Evolutionary conservation across 2,329 filamentous ascomycete species (phyloP).

Genomic region (Malbranchea zuffiana): DNA sequence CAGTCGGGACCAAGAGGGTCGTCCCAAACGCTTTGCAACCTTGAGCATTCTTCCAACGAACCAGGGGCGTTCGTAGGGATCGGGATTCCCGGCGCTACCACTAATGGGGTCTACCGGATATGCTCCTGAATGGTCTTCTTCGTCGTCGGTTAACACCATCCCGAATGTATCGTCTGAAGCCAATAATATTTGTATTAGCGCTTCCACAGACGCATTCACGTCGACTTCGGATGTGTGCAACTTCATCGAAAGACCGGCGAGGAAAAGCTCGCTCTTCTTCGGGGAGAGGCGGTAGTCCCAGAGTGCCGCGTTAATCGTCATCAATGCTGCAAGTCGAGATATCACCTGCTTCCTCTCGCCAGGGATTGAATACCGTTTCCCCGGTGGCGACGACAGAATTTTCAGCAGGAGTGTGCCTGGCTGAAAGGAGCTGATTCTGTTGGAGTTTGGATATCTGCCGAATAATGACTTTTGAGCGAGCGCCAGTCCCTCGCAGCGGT

Average conservation of each 20-base stretch:
- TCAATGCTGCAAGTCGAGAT: constrained; percentile 25
- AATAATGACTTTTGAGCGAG: constrained; percentile 20
- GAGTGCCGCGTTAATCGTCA: constrained; percentile 30
- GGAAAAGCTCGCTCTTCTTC: constrained; percentile 23
- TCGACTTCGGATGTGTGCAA: constrained; percentile 28
- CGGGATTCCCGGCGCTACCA: background rate
- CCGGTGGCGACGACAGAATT: constrained; percentile 26
- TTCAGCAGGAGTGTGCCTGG: constrained; percentile 23
- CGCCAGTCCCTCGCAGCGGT: constrained; percentile 29
- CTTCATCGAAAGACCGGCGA: constrained; percentile 23
- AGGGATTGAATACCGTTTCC: constrained; percentile 24
- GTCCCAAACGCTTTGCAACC: constrained; percentile 23
- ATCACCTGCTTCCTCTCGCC: constrained; percentile 32
- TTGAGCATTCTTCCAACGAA: constrained; percentile 25
- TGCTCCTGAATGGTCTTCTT: background rate
- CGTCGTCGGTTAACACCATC: constrained; percentile 1
- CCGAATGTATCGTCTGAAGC: constrained; percentile 24
- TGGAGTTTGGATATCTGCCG: constrained; percentile 12
- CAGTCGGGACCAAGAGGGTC: constrained; percentile 27
- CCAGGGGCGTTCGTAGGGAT: constrained; percentile 24
- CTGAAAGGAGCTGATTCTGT: constrained; percentile 23
- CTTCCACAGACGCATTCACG: constrained; percentile 30
- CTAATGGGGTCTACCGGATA: background rate
- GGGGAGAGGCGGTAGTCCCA: constrained; percentile 32
- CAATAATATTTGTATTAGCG: constrained; percentile 31